These are phyloP conservation scores for Candida sakaeoensis DNA, from an alignment of 805 yeast species.

Conservation along the genomic window DNA sequence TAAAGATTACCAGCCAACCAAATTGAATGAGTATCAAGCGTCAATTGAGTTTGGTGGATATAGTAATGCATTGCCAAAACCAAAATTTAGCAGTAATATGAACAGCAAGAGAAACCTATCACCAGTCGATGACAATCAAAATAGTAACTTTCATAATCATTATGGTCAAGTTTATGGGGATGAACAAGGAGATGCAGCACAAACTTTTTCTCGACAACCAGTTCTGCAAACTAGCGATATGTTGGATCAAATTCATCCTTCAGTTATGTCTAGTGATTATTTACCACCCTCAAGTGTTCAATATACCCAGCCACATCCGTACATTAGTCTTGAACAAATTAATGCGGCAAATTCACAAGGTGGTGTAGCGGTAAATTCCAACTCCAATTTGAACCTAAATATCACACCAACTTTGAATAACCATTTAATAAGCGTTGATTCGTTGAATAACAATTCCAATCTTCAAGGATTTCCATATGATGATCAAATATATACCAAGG, in stretches of 20 bases:
- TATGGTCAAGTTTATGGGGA: slow-evolving; percentile 15
- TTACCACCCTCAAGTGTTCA: neutral
- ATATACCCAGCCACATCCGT: slow-evolving; percentile 9
- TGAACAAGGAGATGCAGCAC: slow-evolving; percentile 1
- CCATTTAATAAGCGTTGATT: neutral
- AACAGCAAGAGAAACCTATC: slow-evolving; percentile 12
- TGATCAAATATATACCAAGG: slow-evolving; percentile 14
- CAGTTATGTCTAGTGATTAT: slow-evolving; percentile 4
- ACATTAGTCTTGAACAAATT: slow-evolving; percentile 11
- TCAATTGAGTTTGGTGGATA: slow-evolving; percentile 39
- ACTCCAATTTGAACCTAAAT: slow-evolving; percentile 2
- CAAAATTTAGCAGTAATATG: slow-evolving; percentile 2
- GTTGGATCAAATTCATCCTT: neutral
- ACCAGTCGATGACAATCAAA: slow-evolving; percentile 8
- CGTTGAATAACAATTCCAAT: slow-evolving; percentile 1
- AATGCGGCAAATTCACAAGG: slow-evolving; percentile 9
- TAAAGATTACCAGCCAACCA: slow-evolving; percentile 27
- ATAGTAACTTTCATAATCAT: slow-evolving; percentile 11
- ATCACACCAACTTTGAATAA: slow-evolving; percentile 7
- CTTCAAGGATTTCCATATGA: slow-evolving; percentile 19
- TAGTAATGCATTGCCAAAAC: slow-evolving; percentile 21
- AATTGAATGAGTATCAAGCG: slow-evolving; percentile 33
- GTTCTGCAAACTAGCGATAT: neutral
- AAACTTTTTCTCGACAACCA: neutral
- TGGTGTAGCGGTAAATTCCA: slow-evolving; percentile 2